Evolutionary conservation across 2,329 filamentous ascomycete species (phyloP), one percentile per base, ranked within the genome.

Genomic region (Diplodia seriata): DNA sequence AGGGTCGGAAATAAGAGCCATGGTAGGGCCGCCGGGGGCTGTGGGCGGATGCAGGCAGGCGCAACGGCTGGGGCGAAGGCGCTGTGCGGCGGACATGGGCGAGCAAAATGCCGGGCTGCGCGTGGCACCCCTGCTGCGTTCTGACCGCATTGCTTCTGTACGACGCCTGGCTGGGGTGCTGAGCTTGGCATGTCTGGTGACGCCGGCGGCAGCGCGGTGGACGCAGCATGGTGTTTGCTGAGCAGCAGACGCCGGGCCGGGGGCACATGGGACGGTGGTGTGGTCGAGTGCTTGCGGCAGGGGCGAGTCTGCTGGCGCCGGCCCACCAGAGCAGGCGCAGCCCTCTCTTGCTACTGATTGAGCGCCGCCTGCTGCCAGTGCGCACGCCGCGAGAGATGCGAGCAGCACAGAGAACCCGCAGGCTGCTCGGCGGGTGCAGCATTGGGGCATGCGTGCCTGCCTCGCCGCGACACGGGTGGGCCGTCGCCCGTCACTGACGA

Each of bases 131-230:
- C 64, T 67, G 53, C 64, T 7, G 50, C 20, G 36, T 33, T 38
- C 57, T 31, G 57, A 50, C 54, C 23, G 64, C 64, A 67, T 40
- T 50, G 53, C 40, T 20, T 59, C 64, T 56, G 64, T 67, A 43
- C 64, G 40, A 67, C 64, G 43, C 31, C 55, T 63, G 59, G 59
- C 59, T 63, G 59, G 59, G 59, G 59, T 62, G 59, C 33, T 63
- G n/a, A 38, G 43, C 26, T 63, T 63, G 59, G 59, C 59, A 63
- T 50, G 54, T 12, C 33, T 57, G 54, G 33, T 26, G 33, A 38
- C 54, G 54, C 33, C 33, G 59, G 40, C 43, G 20, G 47, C 47
- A 51, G 43, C n/a, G 59, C 43, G 26, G 43, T 23, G 14, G 29
- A 51, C 43, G 43, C 59, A 20, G 43, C 59, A 11, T 31, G 40